A percentile compares a stretch with the other conserved stretches of the same genome.
Conservation (phyloP, 768 basidiomycete species). For the Auricularia heimuer region DNA sequence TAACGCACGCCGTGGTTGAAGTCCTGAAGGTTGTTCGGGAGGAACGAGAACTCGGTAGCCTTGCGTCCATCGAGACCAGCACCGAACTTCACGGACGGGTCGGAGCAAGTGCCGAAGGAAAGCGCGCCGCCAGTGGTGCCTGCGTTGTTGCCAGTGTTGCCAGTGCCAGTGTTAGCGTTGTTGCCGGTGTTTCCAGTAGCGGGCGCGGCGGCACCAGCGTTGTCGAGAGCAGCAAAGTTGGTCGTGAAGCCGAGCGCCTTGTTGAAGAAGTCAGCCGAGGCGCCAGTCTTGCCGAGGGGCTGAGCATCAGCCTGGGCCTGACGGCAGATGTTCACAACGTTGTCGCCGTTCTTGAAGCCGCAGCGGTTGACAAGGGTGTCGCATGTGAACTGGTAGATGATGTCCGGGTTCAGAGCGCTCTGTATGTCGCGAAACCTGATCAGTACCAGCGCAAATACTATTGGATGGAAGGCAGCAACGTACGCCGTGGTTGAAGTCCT, state of each 20-base stretch:
- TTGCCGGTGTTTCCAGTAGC: slow-evolving; percentile 6
- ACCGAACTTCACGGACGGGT: slow-evolving; percentile 47
- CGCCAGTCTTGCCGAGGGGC: slow-evolving; percentile 6
- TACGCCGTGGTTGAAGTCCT: slow-evolving; percentile 1
- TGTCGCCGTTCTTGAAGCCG: slow-evolving; percentile 11
- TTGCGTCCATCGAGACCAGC: slow-evolving; percentile 43
- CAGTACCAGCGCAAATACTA: too few species aligned
- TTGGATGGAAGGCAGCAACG: slow-evolving; percentile 19
- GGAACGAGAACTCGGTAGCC: slow-evolving; percentile 38
- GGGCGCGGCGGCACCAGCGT: background rate
- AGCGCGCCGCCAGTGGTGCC: slow-evolving; percentile 2
- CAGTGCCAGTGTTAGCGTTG: background rate
- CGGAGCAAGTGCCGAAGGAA: slow-evolving; percentile 42
- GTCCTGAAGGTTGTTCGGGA: background rate
- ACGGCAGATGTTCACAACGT: background rate
- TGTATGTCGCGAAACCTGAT: too few species aligned
- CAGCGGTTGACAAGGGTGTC: slow-evolving; percentile 45
- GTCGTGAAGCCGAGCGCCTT: slow-evolving; percentile 9
- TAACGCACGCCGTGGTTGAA: slow-evolving; percentile 20
- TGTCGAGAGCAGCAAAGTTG: slow-evolving; percentile 10
- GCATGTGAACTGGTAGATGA: slow-evolving; percentile 52
- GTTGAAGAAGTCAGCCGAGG: slow-evolving; percentile 12
- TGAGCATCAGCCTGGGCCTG: background rate
- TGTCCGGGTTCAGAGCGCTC: slow-evolving; percentile 42
- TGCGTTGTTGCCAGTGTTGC: slow-evolving; percentile 1